Evolutionary conservation across 345 rosid species (phyloP).

Genomic region (Salix udensis): DNA sequence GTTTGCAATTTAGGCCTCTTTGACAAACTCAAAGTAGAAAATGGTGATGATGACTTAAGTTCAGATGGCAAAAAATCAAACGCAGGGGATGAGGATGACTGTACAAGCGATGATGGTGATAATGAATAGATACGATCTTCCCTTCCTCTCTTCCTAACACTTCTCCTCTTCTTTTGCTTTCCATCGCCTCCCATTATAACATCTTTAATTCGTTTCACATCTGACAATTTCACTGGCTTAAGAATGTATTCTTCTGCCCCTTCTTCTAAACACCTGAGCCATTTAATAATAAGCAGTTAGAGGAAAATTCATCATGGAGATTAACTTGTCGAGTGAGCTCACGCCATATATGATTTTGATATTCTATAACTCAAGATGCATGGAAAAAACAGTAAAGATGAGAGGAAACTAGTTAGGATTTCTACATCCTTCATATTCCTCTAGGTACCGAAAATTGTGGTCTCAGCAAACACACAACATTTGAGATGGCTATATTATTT

Average conservation of each 20-base stretch:
- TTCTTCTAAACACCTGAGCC: conserved; percentile 75
- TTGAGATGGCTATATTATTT: too few relatives aligned
- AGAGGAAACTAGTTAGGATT: too few relatives aligned
- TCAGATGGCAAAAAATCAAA: neutral
- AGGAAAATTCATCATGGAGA: neutral
- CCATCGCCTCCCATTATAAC: conserved; percentile 45
- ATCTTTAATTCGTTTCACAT: conserved; percentile 61
- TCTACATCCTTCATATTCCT: too few relatives aligned
- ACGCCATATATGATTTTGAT: neutral
- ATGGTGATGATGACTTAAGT: conserved; percentile 1
- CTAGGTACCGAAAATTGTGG: too few relatives aligned
- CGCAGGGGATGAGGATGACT: neutral
- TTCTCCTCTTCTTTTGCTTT: conserved; percentile 23
- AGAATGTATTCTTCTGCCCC: conserved; percentile 85
- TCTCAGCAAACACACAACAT: too few relatives aligned
- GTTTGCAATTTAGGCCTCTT: conserved; percentile 25
- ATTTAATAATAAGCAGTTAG: neutral
- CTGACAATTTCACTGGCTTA: conserved; percentile 78
- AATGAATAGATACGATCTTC: conserved; percentile 3
- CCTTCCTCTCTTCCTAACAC: conserved; percentile 39
- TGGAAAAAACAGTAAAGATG: too few relatives aligned
- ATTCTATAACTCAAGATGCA: neutral
- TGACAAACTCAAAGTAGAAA: neutral
- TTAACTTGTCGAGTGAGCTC: neutral
- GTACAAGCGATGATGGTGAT: neutral